phyloP scores from a whole-genome alignment of 352 stramenopile species.

The Globisporangium spinosum region DNA sequence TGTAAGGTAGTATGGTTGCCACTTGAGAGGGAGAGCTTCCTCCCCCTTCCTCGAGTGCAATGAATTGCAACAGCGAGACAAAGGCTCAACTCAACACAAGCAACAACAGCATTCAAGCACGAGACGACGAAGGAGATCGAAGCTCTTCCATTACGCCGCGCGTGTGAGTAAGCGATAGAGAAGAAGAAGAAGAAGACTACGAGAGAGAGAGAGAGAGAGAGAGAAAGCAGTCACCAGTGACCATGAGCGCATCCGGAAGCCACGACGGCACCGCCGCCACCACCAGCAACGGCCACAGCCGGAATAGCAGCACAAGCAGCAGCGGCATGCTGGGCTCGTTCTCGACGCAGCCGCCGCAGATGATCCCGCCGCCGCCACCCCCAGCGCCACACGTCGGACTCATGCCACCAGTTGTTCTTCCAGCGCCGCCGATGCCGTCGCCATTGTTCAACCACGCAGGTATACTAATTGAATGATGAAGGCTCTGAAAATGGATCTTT shows the following conservation, averaged over 20 bases:
- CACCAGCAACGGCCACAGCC: constrained; percentile 33
- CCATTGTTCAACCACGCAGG: constrained; percentile 15
- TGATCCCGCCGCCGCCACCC: constrained; percentile 21
- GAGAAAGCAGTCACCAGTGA: neutral
- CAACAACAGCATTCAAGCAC: neutral
- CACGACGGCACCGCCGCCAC: constrained; percentile 10
- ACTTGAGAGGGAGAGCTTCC: constrained; percentile 1
- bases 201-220: neutral
- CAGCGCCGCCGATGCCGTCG: constrained; percentile 13
- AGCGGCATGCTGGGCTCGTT: constrained; percentile 21
- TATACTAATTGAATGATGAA: neutral
- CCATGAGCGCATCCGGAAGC: constrained; percentile 9
- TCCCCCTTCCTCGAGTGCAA: neutral
- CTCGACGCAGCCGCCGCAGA: constrained; percentile 22
- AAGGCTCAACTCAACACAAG: constrained; percentile 6
- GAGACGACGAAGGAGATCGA: neutral
- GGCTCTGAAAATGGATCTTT: constrained; percentile 10
- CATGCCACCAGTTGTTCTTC: constrained; percentile 17
- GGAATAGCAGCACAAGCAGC: constrained; percentile 44
- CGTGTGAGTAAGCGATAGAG: constrained; percentile 1
- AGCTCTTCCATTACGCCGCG: constrained; percentile 6
- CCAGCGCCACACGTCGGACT: constrained; percentile 16
- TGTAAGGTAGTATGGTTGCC: neutral
- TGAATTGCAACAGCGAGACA: neutral
- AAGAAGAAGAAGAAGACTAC: neutral